A percentile compares a stretch with the other conserved stretches of the same genome.
phyloP scores from a whole-genome alignment of 2,329 filamentous ascomycete species.

The Chalaropsis ovoidea region DNA sequence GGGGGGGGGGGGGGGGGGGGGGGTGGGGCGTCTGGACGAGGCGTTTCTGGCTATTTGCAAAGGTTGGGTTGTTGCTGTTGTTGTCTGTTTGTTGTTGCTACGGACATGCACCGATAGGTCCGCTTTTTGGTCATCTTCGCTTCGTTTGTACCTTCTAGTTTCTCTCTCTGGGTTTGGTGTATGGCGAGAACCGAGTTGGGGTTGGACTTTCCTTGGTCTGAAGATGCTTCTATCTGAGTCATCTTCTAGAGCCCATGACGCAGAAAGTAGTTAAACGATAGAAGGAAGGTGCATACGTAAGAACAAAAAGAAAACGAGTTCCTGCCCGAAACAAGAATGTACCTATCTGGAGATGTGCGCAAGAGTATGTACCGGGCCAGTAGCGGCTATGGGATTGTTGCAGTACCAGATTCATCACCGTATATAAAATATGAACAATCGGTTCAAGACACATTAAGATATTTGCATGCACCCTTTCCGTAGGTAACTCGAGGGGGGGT shows the following conservation, averaged over 20 bases:
- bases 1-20: too few species aligned
- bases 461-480: not conserved
- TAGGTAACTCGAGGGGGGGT: not conserved
- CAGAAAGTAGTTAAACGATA: not conserved
- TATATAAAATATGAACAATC: not conserved
- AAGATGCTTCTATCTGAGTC: not conserved
- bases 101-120: conserved; percentile 2
- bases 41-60: not conserved
- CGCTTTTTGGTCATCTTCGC: not conserved
- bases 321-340: not conserved
- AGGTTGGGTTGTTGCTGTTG: not conserved
- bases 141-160: conserved; percentile 1
- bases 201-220: not conserved
- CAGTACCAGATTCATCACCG: not conserved
- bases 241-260: not conserved
- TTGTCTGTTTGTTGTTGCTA: conserved; percentile 7
- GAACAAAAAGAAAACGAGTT: not conserved
- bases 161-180: not conserved
- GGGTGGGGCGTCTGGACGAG: not conserved
- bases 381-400: not conserved
- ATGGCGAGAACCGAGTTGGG: not conserved
- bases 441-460: not conserved
- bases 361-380: too few species aligned
- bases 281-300: not conserved
- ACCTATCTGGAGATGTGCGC: not conserved